Conservation (phyloP, 352 stramenopile genomes). For the Poterioochromonas sp. region DNA sequence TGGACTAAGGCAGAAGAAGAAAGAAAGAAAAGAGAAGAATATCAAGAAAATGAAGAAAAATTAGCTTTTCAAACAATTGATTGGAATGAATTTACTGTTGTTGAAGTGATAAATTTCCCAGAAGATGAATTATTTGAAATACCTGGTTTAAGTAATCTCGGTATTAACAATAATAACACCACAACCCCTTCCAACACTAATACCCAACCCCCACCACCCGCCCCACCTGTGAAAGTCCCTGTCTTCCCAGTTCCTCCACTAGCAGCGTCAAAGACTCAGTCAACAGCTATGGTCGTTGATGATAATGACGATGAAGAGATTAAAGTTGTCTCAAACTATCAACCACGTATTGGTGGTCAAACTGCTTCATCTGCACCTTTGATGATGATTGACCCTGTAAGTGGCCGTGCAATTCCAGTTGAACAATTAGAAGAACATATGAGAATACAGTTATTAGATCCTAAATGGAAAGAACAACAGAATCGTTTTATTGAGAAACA, state of each 20-base stretch:
- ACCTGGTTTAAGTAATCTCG: not conserved
- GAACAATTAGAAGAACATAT: slow-evolving; percentile 86
- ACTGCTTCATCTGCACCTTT: slow-evolving; percentile 44
- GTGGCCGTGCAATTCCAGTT: slow-evolving; percentile 37
- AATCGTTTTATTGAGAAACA: slow-evolving; percentile 90
- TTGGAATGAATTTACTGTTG: slow-evolving; percentile 99
- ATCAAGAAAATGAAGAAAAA: slow-evolving; percentile 45
- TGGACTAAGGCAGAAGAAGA: slow-evolving; percentile 34
- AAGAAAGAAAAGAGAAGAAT: slow-evolving; percentile 41
- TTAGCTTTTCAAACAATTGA: slow-evolving; percentile 65
- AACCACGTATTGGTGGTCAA: slow-evolving; percentile 50
- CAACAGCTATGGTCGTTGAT: slow-evolving; percentile 45
- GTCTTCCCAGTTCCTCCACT: not conserved
- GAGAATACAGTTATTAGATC: slow-evolving; percentile 95
- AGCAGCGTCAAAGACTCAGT: too few species aligned
- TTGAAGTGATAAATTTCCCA: slow-evolving; percentile 94
- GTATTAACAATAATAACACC: not conserved
- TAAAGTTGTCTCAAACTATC: slow-evolving; percentile 64
- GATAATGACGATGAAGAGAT: slow-evolving; percentile 58
- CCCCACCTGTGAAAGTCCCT: not conserved
- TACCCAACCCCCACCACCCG: not conserved
- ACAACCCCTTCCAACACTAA: not conserved
- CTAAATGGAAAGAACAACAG: slow-evolving; percentile 92
- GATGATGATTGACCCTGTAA: slow-evolving; percentile 43
- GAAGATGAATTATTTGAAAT: slow-evolving; percentile 65